Conservation (phyloP, 257 asterid species). For the Nicotiana noctiflora region DNA sequence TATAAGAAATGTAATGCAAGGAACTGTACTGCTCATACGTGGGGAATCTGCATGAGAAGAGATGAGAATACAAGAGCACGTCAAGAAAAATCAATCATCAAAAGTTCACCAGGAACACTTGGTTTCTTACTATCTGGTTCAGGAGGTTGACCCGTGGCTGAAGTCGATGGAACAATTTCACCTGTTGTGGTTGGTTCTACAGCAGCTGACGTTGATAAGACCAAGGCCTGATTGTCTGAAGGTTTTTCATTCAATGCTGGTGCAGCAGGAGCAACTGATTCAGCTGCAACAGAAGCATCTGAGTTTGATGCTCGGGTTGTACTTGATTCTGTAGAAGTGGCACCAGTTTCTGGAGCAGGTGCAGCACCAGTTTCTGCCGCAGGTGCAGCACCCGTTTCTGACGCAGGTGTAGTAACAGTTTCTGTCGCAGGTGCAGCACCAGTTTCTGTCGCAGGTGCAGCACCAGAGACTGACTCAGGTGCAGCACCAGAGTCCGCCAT, state of each 20-base stretch:
- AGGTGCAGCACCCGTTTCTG: slow-evolving; percentile 19
- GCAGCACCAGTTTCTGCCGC: slow-evolving; percentile 11
- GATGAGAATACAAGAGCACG: not conserved
- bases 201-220: slow-evolving; percentile 25
- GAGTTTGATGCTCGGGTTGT: slow-evolving; percentile 25
- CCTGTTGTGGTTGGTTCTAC: slow-evolving; percentile 23
- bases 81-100: slow-evolving; percentile 72
- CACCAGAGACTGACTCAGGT: slow-evolving; percentile 22
- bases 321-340: slow-evolving; percentile 24
- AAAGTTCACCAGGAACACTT: slow-evolving; percentile 39
- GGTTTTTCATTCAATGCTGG: slow-evolving; percentile 22
- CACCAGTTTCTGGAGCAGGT: slow-evolving; percentile 10
- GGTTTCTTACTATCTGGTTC: slow-evolving; percentile 30
- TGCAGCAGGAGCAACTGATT: slow-evolving; percentile 20
- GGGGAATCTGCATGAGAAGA: not conserved
- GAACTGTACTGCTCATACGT: not conserved
- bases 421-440: slow-evolving; percentile 20
- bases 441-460: slow-evolving; percentile 32
- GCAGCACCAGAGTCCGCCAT: slow-evolving; percentile 12
- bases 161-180: slow-evolving; percentile 29
- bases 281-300: slow-evolving; percentile 14
- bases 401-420: slow-evolving; percentile 19
- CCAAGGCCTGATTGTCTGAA: slow-evolving; percentile 32
- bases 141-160: slow-evolving; percentile 9
- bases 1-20: not conserved